These are phyloP conservation scores for Macadamia integrifolia DNA, from an alignment of 164 flowering plant genomes.

Conservation along the genomic window DNA sequence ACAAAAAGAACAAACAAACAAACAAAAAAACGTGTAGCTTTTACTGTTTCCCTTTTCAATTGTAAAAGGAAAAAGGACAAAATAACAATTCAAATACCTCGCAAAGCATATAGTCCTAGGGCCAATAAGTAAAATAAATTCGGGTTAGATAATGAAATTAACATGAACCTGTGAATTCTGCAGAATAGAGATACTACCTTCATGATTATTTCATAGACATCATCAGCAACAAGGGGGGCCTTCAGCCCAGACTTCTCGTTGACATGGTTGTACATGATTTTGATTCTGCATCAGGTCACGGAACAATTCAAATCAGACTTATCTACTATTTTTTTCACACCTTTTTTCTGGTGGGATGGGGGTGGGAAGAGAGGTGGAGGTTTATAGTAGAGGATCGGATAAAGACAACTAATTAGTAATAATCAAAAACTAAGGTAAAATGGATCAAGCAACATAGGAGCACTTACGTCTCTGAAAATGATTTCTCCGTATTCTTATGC, in stretches of 20 bases:
- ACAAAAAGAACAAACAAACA: too few relatives aligned
- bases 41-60: too few relatives aligned
- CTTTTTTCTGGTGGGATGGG: background rate
- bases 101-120: too few relatives aligned
- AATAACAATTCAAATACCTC: too few relatives aligned
- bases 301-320: background rate
- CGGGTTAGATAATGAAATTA: too few relatives aligned
- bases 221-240: constrained; percentile 90
- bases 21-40: too few relatives aligned
- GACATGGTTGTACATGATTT: constrained; percentile 69
- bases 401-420: background rate
- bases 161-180: too few relatives aligned
- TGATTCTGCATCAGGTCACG: constrained; percentile 44
- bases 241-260: constrained; percentile 71
- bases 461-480: constrained; percentile 93
- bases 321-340: background rate
- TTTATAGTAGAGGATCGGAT: background rate
- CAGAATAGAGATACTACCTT: constrained; percentile 40
- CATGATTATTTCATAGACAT: constrained; percentile 91
- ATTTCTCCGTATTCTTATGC: constrained; percentile 91
- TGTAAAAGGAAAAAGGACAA: too few relatives aligned
- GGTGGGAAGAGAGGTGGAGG: too few relatives aligned
- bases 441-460: background rate
- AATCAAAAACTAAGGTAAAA: background rate
- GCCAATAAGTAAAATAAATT: too few relatives aligned